Conservation (phyloP, 306 rosid species). For the Quercus alba region DNA sequence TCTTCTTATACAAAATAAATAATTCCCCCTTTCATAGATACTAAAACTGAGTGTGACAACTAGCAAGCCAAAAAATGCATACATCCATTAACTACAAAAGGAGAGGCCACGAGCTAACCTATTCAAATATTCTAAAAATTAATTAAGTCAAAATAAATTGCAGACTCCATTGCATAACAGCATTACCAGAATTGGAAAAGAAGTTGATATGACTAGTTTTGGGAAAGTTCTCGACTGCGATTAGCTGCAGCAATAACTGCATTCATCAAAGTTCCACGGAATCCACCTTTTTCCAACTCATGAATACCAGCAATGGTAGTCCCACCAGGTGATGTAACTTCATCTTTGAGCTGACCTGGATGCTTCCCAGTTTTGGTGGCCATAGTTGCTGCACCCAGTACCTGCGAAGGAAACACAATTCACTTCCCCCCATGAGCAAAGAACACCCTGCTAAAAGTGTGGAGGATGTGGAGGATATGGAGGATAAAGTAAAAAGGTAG, state of each 20-base stretch:
- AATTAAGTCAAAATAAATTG: neutral
- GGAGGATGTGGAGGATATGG: neutral
- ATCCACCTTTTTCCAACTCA: constrained; percentile 85
- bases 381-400: constrained; percentile 90
- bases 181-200: neutral
- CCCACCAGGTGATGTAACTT: constrained; percentile 85
- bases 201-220: constrained; percentile 8
- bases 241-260: constrained; percentile 82
- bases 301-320: constrained; percentile 87
- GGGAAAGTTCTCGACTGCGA: constrained; percentile 69
- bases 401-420: constrained; percentile 37
- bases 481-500: neutral
- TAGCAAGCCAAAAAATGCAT: no score
- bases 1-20: no score
- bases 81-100: no score
- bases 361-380: constrained; percentile 58
- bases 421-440: neutral
- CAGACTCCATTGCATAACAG: neutral
- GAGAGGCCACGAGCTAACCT: neutral
- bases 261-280: constrained; percentile 89
- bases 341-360: constrained; percentile 88
- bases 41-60: no score
- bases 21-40: no score
- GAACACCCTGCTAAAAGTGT: neutral
- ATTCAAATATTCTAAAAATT: neutral